Percentiles rank a stretch among this genome's conserved stretches.
These are phyloP conservation scores for Geotrichum phurueaensis DNA, from an alignment of 1,139 yeast genomes.

Conservation along the genomic window DNA sequence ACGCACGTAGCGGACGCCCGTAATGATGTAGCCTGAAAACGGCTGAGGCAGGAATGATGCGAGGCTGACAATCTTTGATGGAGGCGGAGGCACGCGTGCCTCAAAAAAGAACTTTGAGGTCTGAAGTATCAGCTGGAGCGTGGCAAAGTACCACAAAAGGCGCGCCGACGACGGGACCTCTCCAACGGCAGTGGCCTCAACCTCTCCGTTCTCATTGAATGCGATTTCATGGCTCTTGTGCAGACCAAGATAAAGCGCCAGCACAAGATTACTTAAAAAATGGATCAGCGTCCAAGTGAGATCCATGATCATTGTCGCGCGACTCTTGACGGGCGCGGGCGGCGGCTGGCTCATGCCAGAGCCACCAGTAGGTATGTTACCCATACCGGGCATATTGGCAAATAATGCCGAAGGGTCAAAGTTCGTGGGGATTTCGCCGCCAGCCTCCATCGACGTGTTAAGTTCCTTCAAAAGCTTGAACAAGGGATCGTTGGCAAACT, in stretches of 20 bases:
- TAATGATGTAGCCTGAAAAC: conserved; percentile 27
- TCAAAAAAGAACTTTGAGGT: conserved; percentile 34
- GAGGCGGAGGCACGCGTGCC: conserved; percentile 28
- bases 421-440: conserved; percentile 9
- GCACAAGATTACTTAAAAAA: conserved; percentile 4
- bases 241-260: conserved; percentile 12
- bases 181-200: not conserved
- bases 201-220: not conserved
- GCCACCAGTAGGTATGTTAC: conserved; percentile 4
- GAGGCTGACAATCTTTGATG: conserved; percentile 25
- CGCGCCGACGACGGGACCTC: conserved; percentile 6
- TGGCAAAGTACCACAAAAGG: conserved; percentile 30
- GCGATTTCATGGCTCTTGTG: conserved; percentile 2
- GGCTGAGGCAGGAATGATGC: conserved; percentile 32
- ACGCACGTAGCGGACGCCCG: conserved; percentile 28
- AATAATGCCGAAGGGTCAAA: conserved; percentile 14
- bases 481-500: conserved; percentile 17
- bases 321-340: conserved; percentile 3
- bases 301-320: conserved; percentile 1
- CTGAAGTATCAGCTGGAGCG: conserved; percentile 31
- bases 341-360: not conserved
- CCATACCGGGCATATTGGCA: conserved; percentile 17
- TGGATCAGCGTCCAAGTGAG: conserved; percentile 13
- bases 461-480: conserved; percentile 15
- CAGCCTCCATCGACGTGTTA: conserved; percentile 8